These are phyloP conservation scores for Phytophthora crassamura DNA, from an alignment of 352 stramenopile species.

Conservation along the genomic window DNA sequence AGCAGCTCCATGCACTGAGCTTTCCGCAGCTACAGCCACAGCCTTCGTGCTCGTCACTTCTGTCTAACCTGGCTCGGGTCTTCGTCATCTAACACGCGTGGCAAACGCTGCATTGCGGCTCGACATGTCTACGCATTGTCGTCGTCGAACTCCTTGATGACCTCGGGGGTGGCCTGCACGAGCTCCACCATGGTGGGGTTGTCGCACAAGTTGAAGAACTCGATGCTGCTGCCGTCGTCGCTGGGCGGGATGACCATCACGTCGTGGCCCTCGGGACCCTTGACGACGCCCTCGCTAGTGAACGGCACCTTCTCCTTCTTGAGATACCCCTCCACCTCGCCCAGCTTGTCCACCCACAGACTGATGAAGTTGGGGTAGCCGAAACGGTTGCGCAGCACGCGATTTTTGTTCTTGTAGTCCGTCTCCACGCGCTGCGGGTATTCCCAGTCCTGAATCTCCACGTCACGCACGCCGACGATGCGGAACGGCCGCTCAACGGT, in stretches of 20 bases:
- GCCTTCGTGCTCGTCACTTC: conserved; percentile 11
- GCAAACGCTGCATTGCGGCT: background rate
- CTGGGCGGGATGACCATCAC: conserved; percentile 73
- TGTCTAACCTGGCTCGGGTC: conserved; percentile 21
- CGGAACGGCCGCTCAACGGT: conserved; percentile 61
- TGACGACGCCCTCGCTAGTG: conserved; percentile 59
- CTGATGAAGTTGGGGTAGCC: conserved; percentile 85
- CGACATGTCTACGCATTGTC: conserved; percentile 34
- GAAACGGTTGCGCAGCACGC: conserved; percentile 79
- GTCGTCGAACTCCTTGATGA: conserved; percentile 80
- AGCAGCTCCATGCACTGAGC: background rate
- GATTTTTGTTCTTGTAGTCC: conserved; percentile 68
- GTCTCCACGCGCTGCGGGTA: conserved; percentile 74
- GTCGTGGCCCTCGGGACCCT: conserved; percentile 68
- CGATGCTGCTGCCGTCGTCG: conserved; percentile 66
- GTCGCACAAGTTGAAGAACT: conserved; percentile 88
- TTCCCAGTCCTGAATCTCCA: conserved; percentile 80
- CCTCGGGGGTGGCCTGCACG: conserved; percentile 76
- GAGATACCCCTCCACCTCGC: conserved; percentile 69
- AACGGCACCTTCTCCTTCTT: conserved; percentile 70
- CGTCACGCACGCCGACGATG: conserved; percentile 82
- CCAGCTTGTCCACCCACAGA: conserved; percentile 82
- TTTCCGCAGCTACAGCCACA: conserved; percentile 10
- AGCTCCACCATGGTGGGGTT: conserved; percentile 83
- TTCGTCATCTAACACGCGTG: conserved; percentile 4